A percentile compares a stretch with the other conserved stretches of the same genome.
Evolutionary conservation across 257 asterid species (phyloP).

Genomic region (Cynanchum wilfordii): DNA sequence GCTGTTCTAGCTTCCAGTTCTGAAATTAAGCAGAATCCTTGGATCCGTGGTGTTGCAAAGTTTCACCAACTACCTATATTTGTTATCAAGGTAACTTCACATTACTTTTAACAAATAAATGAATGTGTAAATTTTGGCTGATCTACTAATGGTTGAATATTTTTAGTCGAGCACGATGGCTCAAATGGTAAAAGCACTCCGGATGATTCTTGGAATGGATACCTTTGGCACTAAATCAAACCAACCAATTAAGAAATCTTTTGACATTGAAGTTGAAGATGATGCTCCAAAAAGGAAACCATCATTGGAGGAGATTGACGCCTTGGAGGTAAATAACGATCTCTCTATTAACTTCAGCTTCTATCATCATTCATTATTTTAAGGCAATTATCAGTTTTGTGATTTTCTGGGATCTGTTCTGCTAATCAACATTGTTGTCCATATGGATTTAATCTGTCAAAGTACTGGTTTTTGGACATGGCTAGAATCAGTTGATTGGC

Average conservation of each 20-base stretch:
- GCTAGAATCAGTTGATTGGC: neutral
- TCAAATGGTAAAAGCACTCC: slow-evolving; percentile 90
- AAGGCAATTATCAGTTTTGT: neutral
- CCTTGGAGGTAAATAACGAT: slow-evolving; percentile 62
- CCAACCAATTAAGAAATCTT: slow-evolving; percentile 36
- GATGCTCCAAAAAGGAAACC: slow-evolving; percentile 83
- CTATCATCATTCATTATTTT: neutral
- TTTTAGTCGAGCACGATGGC: slow-evolving; percentile 87
- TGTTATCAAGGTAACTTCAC: slow-evolving; percentile 66
- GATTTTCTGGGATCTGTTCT: neutral
- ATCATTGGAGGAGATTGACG: slow-evolving; percentile 94
- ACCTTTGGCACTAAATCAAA: slow-evolving; percentile 40
- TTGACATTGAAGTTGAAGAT: slow-evolving; percentile 70
- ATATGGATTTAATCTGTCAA: neutral
- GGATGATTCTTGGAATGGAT: slow-evolving; percentile 82
- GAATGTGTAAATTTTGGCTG: neutral
- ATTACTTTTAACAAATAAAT: neutral
- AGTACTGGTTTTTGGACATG: neutral
- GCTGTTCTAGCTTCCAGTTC: slow-evolving; percentile 67
- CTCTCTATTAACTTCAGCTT: neutral
- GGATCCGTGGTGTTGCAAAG: slow-evolving; percentile 93
- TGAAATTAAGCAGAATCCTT: slow-evolving; percentile 85
- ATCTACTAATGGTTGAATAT: slow-evolving; percentile 10
- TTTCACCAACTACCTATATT: slow-evolving; percentile 77
- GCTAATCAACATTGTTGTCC: neutral